Conservation (phyloP, 2,329 filamentous ascomycete genomes). For the Phoma sp. region DNA sequence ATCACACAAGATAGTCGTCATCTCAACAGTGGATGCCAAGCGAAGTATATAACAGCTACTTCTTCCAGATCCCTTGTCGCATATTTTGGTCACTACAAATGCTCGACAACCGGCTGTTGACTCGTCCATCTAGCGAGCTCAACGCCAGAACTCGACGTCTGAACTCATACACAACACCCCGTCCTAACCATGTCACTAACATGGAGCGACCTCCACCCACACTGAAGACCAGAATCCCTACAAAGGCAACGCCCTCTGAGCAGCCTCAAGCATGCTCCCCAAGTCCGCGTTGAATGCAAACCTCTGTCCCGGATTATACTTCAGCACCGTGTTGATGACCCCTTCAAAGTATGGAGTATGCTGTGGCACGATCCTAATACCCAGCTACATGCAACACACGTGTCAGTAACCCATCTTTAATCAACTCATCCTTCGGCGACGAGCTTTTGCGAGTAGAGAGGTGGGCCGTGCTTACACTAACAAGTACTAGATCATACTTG, state of each 20-base stretch:
- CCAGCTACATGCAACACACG: not conserved
- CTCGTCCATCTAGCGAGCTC: no score
- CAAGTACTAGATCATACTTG: conserved; percentile 3
- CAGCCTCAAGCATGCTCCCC: conserved; percentile 4
- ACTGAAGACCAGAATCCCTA: not conserved
- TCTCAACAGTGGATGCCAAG: not conserved
- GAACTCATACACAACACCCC: no score
- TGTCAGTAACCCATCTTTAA: not conserved
- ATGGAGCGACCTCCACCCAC: no score
- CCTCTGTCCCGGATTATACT: conserved; percentile 8
- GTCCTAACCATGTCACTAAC: no score
- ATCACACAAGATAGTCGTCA: no score
- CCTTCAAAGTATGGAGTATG: conserved; percentile 10
- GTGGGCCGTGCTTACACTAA: not conserved
- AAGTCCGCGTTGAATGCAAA: conserved; percentile 7
- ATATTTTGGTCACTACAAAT: no score
- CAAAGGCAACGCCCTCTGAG: conserved; percentile 2
- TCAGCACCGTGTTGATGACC: conserved; percentile 2
- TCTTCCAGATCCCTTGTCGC: no score
- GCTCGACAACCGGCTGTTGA: not conserved
- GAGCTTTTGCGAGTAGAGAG: no score
- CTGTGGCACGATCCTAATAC: conserved; percentile 2
- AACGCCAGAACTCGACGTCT: no score
- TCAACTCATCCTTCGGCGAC: no score
- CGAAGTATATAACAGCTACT: no score